Evolutionary conservation across 1,284 basidiomycete species (phyloP).

Genomic region (Sanghuangporus weigelae): DNA sequence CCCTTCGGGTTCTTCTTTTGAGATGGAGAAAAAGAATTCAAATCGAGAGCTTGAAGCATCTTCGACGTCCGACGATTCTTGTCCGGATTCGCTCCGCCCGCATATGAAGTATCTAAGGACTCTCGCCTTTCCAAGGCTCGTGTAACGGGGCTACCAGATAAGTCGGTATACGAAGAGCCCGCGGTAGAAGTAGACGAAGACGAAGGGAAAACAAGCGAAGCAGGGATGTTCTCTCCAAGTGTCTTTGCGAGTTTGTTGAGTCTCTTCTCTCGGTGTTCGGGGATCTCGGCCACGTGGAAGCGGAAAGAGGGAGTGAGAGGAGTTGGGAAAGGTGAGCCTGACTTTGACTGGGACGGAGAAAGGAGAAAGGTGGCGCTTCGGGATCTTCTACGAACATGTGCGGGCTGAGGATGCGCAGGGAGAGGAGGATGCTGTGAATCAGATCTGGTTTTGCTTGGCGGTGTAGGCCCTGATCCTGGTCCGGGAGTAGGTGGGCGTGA

Average conservation of each 20-base stretch:
- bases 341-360: constrained; percentile 25
- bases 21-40: neutral
- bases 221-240: constrained; percentile 49
- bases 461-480: neutral
- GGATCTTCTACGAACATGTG: neutral
- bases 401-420: neutral
- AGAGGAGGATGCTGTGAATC: neutral
- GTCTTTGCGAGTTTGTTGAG: constrained; percentile 49
- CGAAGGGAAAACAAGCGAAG: constrained; percentile 42
- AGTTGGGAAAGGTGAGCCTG: constrained; percentile 14
- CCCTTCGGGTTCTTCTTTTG: neutral
- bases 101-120: neutral
- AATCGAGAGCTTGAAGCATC: neutral
- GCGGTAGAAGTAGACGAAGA: neutral
- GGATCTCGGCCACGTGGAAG: constrained; percentile 17
- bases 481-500: neutral
- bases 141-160: neutral
- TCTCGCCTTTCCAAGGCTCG: neutral
- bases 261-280: constrained; percentile 29
- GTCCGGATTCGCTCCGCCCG: neutral
- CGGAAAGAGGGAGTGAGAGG: constrained; percentile 24
- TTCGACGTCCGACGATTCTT: neutral
- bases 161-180: neutral
- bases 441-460: constrained; percentile 11
- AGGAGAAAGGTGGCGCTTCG: neutral